Percentiles rank a stretch among this genome's conserved stretches.
These are phyloP conservation scores for Spathaspora girioi DNA, from an alignment of 805 yeast species.

Conservation along the genomic window DNA sequence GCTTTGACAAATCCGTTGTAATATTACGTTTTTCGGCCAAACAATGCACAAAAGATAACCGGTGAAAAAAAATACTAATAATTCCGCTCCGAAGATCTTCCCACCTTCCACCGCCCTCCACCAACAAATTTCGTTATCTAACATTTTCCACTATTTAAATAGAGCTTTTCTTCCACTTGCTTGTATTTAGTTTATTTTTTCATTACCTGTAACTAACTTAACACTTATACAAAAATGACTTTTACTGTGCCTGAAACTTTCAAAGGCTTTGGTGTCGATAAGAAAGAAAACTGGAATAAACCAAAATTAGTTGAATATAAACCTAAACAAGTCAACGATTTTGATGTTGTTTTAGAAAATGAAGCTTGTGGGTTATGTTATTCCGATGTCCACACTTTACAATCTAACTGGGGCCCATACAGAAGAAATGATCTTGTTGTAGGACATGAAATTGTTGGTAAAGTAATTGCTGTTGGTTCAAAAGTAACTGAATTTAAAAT, in stretches of 20 bases:
- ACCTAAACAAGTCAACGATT: constrained; percentile 22
- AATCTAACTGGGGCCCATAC: constrained; percentile 49
- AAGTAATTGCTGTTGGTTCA: constrained; percentile 56
- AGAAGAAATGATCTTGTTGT: constrained; percentile 36
- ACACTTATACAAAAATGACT: not conserved
- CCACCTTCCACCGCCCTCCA: not conserved
- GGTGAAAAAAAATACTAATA: not conserved
- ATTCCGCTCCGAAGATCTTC: not conserved
- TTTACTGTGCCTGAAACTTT: constrained; percentile 8
- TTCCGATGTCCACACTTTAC: constrained; percentile 53
- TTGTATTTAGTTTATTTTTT: too few species aligned
- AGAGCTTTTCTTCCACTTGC: not conserved
- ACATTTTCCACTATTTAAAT: not conserved
- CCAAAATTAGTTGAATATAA: constrained; percentile 28
- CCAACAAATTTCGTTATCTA: not conserved
- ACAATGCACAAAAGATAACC: too few species aligned
- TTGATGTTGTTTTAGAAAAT: constrained; percentile 54
- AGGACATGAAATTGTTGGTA: constrained; percentile 70
- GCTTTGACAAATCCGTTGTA: not conserved
- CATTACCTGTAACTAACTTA: not conserved
- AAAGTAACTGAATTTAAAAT: constrained; percentile 48
- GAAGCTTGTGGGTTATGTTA: constrained; percentile 67
- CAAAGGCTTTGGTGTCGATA: constrained; percentile 30
- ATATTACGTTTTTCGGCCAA: too few species aligned
- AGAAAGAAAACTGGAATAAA: constrained; percentile 27